Conservation (phyloP, 2,329 filamentous ascomycete species). For the Cucurbitaria berberidis region DNA sequence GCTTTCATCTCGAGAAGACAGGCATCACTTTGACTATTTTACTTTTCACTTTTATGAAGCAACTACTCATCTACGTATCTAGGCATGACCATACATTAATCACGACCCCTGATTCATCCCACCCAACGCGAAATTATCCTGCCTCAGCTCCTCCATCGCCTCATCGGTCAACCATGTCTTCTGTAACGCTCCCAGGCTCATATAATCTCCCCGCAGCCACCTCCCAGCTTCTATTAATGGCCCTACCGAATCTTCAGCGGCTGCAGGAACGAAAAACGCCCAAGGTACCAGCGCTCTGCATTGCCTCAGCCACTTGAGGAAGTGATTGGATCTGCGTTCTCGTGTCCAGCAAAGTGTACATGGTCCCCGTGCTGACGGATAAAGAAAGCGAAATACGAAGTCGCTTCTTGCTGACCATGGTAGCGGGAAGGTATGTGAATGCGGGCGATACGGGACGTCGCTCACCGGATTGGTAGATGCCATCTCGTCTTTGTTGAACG, state of each 20-base stretch:
- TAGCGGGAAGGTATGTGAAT: background rate
- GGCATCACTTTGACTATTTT: background rate
- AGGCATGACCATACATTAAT: too few relatives aligned
- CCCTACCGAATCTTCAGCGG: background rate
- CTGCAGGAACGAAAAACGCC: background rate
- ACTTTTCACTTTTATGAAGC: too few relatives aligned
- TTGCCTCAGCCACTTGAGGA: background rate
- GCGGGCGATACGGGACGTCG: background rate
- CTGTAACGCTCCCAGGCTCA: background rate
- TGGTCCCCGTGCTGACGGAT: constrained; percentile 1
- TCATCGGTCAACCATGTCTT: background rate
- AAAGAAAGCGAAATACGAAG: constrained; percentile 14
- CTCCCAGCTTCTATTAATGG: background rate
- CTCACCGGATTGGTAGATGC: background rate
- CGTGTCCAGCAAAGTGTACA: background rate
- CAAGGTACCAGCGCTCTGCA: background rate
- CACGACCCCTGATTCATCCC: background rate
- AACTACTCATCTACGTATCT: too few relatives aligned
- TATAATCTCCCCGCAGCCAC: background rate
- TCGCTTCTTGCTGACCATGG: constrained; percentile 2
- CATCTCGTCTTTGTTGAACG: background rate
- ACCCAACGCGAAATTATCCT: background rate
- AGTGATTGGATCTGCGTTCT: constrained; percentile 2
- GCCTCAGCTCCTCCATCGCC: background rate
- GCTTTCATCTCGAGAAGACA: background rate